Conservation (phyloP, 176 grass and related monocot genomes). For the Neostapfia colusana region DNA sequence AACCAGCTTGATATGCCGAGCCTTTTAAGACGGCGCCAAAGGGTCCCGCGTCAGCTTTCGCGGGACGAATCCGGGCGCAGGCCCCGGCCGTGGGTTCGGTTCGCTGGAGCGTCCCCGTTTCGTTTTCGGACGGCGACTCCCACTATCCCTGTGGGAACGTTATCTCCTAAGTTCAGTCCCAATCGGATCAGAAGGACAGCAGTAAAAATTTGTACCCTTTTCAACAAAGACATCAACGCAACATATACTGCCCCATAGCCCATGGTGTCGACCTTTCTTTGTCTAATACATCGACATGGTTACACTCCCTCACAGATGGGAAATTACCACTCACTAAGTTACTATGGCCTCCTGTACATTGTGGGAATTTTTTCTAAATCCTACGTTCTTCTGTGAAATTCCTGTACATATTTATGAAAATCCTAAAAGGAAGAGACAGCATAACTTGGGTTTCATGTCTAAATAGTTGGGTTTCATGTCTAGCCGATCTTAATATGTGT, state of each 20-base stretch:
- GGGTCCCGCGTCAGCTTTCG: background rate
- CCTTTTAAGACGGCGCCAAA: background rate
- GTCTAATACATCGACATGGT: background rate
- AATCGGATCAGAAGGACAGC: constrained; percentile 17
- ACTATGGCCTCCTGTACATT: too few species aligned
- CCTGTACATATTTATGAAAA: too few species aligned
- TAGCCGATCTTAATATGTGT: too few species aligned
- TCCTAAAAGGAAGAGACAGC: too few species aligned
- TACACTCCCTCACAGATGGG: background rate
- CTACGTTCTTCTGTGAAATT: too few species aligned
- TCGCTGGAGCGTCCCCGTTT: constrained; percentile 4
- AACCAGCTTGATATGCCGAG: background rate
- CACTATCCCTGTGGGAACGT: background rate
- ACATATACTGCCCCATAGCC: background rate
- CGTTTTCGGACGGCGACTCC: background rate
- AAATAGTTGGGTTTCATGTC: too few species aligned
- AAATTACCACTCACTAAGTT: too few species aligned
- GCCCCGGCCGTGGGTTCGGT: background rate
- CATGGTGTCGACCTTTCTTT: background rate
- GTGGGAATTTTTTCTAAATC: too few species aligned
- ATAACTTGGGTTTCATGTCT: too few species aligned
- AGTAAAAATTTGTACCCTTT: background rate
- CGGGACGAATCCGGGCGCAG: constrained; percentile 21
- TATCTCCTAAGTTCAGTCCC: constrained; percentile 25
- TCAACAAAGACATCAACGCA: background rate